Evolutionary conservation across 495 filamentous ascomycete species (phyloP).

Genomic region (Podospora pseudoanserina): DNA sequence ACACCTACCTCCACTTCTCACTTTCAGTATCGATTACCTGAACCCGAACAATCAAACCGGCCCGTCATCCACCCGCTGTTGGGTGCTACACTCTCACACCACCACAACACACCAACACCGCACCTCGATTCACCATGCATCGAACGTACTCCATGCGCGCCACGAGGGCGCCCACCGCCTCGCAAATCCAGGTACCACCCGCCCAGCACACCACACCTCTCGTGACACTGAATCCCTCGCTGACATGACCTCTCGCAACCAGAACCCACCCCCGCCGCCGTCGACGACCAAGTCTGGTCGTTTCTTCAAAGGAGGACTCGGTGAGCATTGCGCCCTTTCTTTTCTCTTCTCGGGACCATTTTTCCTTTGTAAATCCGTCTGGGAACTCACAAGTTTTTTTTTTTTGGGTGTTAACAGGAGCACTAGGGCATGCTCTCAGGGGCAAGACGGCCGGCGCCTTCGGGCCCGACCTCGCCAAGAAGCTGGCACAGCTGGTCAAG

Average conservation of each 20-base stretch:
- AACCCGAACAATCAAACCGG: neutral
- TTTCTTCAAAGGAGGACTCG: slow-evolving; percentile 77
- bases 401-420: slow-evolving; percentile 18
- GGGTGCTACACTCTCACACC: neutral
- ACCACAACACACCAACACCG: neutral
- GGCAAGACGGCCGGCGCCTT: slow-evolving; percentile 88
- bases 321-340: slow-evolving; percentile 45
- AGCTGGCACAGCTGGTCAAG: slow-evolving; percentile 95
- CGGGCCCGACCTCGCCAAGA: slow-evolving; percentile 94
- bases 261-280: slow-evolving; percentile 89
- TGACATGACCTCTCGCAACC: slow-evolving; percentile 30
- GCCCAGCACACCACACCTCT: neutral
- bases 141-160: slow-evolving; percentile 98
- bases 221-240: neutral
- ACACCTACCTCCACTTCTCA: neutral
- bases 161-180: slow-evolving; percentile 80
- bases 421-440: slow-evolving; percentile 86
- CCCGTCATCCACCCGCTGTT: neutral
- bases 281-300: slow-evolving; percentile 87
- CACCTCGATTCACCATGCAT: slow-evolving; percentile 63
- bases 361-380: neutral
- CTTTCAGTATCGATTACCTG: neutral
- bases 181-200: slow-evolving; percentile 44
- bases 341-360: neutral
- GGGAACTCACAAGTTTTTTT: slow-evolving; percentile 13